phyloP scores from a whole-genome alignment of 768 basidiomycete genomes.

The Boletus rex-veris region DNA sequence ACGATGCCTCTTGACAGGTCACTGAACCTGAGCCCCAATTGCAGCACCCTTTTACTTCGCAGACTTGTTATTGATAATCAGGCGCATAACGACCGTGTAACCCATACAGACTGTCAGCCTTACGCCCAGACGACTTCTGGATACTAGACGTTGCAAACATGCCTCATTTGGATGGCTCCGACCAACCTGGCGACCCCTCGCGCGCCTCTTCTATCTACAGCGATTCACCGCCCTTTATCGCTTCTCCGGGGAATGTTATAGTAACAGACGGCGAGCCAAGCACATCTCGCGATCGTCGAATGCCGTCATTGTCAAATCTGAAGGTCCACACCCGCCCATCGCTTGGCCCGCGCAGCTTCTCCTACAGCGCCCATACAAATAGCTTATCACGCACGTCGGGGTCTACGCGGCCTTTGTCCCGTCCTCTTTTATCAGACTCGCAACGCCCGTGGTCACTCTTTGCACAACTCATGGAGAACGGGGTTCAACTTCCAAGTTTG shows the following conservation, averaged over 20 bases:
- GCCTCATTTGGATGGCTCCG: conserved; percentile 53
- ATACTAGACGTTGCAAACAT: conserved; percentile 1
- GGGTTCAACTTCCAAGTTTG: conserved; percentile 38
- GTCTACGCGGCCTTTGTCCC: conserved; percentile 7
- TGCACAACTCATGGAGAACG: conserved; percentile 68
- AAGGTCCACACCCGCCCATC: not conserved
- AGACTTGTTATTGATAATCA: not conserved
- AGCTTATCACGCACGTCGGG: conserved; percentile 13
- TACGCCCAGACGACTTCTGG: not conserved
- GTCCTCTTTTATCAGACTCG: conserved; percentile 20
- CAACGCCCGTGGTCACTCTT: conserved; percentile 61
- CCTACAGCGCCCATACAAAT: conserved; percentile 7
- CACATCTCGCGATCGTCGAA: conserved; percentile 10
- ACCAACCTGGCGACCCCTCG: conserved; percentile 85
- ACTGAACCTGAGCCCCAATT: no score
- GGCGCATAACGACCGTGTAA: not conserved
- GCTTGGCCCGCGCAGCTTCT: conserved; percentile 11
- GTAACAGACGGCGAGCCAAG: conserved; percentile 9
- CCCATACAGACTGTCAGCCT: not conserved
- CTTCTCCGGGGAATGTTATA: conserved; percentile 26
- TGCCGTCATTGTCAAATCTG: conserved; percentile 15
- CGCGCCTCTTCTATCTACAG: conserved; percentile 58
- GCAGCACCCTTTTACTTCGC: not conserved
- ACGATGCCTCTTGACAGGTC: no score
- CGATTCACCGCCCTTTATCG: conserved; percentile 16